phyloP scores from a whole-genome alignment of 1,139 yeast genomes.

The Casaregolazyma suthepensis region DNA sequence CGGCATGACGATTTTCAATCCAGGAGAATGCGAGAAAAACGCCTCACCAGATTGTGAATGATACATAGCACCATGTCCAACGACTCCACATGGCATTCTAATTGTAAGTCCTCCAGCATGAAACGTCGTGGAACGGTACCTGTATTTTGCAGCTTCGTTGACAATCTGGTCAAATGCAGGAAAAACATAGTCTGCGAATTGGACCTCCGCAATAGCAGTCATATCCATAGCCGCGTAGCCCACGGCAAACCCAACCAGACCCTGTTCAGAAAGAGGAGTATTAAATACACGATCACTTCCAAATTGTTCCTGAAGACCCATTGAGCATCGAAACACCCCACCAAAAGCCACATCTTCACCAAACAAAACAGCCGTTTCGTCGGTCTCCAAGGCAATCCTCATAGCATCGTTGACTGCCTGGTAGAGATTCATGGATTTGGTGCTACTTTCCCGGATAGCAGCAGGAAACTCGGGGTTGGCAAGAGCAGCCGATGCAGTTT shows the following conservation, averaged over 20 bases:
- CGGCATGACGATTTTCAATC: conserved; percentile 33
- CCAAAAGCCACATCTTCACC: conserved; percentile 37
- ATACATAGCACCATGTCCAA: conserved; percentile 36
- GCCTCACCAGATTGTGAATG: conserved; percentile 36
- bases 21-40: conserved; percentile 33
- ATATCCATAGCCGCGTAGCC: conserved; percentile 35
- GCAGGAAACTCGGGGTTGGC: conserved; percentile 19
- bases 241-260: conserved; percentile 33
- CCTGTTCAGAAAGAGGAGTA: conserved; percentile 35
- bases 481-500: conserved; percentile 20
- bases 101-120: conserved; percentile 33
- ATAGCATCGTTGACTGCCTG: conserved; percentile 33
- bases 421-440: conserved; percentile 30
- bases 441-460: conserved; percentile 17
- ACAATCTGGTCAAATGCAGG: conserved; percentile 37
- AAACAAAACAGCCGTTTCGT: conserved; percentile 31
- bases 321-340: conserved; percentile 36
- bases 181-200: conserved; percentile 35
- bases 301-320: conserved; percentile 34
- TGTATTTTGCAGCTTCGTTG: conserved; percentile 35
- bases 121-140: conserved; percentile 29
- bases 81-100: conserved; percentile 35
- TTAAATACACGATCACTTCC: conserved; percentile 35
- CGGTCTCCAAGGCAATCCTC: conserved; percentile 32
- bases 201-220: conserved; percentile 36